phyloP scores from a whole-genome alignment of 2,329 filamentous ascomycete species.

The Venturia aucupariae region DNA sequence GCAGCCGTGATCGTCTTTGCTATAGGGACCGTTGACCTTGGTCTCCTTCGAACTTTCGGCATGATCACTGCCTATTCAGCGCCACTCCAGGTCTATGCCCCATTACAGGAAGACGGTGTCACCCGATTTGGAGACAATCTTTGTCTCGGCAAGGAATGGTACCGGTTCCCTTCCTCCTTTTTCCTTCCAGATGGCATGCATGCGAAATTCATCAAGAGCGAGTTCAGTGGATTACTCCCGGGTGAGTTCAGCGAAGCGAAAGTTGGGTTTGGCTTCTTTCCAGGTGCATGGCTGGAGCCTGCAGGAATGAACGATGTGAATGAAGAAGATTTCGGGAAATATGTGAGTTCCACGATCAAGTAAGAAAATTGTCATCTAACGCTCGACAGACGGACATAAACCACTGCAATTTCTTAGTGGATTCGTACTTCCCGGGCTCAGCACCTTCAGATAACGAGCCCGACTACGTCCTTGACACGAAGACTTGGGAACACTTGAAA shows the following conservation, averaged over 20 bases:
- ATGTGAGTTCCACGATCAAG: constrained; percentile 43
- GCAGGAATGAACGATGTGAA: constrained; percentile 88
- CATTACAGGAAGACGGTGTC: constrained; percentile 50
- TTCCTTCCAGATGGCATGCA: constrained; percentile 75
- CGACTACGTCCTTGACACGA: constrained; percentile 62
- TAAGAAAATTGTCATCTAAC: neutral
- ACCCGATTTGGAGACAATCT: constrained; percentile 58
- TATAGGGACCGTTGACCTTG: constrained; percentile 54
- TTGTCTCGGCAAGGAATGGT: constrained; percentile 96
- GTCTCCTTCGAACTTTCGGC: constrained; percentile 64
- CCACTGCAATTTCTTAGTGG: constrained; percentile 74
- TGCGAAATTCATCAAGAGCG: constrained; percentile 83
- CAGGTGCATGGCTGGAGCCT: constrained; percentile 76
- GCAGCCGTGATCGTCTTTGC: constrained; percentile 49
- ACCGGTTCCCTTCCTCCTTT: constrained; percentile 90
- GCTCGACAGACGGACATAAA: constrained; percentile 52
- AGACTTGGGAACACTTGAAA: constrained; percentile 68
- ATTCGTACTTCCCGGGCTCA: constrained; percentile 65
- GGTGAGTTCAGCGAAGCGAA: constrained; percentile 77
- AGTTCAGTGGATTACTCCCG: constrained; percentile 80
- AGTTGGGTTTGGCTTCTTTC: constrained; percentile 60
- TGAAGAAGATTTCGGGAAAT: constrained; percentile 77
- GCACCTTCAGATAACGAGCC: constrained; percentile 62
- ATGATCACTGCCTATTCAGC: constrained; percentile 76
- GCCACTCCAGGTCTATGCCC: constrained; percentile 61